Evolutionary conservation across 2,329 filamentous ascomycete genomes (phyloP).

Genomic region (Immersiporthe knoxdaviesiana): DNA sequence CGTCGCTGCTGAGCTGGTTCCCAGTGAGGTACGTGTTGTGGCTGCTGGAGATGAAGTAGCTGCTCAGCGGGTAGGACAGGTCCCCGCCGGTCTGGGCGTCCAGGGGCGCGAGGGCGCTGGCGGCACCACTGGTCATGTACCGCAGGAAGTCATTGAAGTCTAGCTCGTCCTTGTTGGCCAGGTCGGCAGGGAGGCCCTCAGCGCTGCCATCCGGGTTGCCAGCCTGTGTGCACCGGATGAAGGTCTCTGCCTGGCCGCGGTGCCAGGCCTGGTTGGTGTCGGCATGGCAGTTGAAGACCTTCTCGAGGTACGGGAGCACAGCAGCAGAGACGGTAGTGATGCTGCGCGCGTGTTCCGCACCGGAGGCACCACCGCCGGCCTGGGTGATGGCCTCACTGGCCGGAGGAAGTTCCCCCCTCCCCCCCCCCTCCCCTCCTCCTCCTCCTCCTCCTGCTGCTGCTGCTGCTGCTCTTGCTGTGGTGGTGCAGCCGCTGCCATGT

Average conservation of each 20-base stretch:
- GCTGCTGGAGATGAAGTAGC: slow-evolving; percentile 92
- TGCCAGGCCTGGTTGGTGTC: slow-evolving; percentile 49
- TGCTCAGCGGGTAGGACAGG: slow-evolving; percentile 78
- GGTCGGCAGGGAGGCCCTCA: slow-evolving; percentile 35
- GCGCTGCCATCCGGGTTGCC: slow-evolving; percentile 34
- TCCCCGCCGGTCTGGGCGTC: slow-evolving; percentile 40
- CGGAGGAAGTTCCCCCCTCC: slow-evolving; percentile 4
- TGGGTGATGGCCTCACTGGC: slow-evolving; percentile 42
- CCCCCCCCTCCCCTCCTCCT: too few species aligned
- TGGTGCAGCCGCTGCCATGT: neutral
- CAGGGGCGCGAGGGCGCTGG: slow-evolving; percentile 46
- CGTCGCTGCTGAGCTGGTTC: slow-evolving; percentile 83
- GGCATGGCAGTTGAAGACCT: slow-evolving; percentile 51
- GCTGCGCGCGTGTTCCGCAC: slow-evolving; percentile 38
- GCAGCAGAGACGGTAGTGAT: slow-evolving; percentile 47
- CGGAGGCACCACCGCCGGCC: slow-evolving; percentile 53
- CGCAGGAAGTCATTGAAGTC: slow-evolving; percentile 53
- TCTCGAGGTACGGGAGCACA: slow-evolving; percentile 48
- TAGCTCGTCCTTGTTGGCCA: slow-evolving; percentile 41
- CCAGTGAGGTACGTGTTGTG: slow-evolving; percentile 95
- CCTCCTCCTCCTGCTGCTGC: neutral
- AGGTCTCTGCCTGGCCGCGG: slow-evolving; percentile 48
- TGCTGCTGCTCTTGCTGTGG: neutral
- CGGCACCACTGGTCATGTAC: slow-evolving; percentile 59
- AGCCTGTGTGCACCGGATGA: slow-evolving; percentile 51